These are phyloP conservation scores for Gymnopilus junonius DNA, from an alignment of 768 basidiomycete genomes.

Conservation along the genomic window DNA sequence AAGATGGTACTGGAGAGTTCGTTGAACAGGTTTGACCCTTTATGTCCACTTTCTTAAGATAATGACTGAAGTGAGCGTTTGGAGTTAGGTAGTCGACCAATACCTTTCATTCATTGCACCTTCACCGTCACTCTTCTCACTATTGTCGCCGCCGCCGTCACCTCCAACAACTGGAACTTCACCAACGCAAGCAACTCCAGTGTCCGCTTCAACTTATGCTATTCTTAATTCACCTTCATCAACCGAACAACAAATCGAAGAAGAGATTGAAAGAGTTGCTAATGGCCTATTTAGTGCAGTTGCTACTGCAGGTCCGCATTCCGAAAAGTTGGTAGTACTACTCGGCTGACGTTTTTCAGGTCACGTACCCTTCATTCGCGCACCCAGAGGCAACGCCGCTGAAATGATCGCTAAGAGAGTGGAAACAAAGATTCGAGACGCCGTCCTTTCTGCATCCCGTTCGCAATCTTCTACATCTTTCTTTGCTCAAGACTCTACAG, in stretches of 20 bases:
- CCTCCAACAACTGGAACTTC: conserved; percentile 40
- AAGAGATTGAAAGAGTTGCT: conserved; percentile 91
- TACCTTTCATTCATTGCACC: conserved; percentile 96
- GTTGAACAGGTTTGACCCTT: conserved; percentile 77
- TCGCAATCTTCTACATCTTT: conserved; percentile 60
- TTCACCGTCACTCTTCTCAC: conserved; percentile 90
- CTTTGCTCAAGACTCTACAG: conserved; percentile 81
- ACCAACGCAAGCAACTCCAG: conserved; percentile 35
- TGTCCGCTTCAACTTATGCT: conserved; percentile 69
- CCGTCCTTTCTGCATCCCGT: conserved; percentile 71
- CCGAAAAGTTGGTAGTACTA: not conserved
- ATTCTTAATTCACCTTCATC: conserved; percentile 92
- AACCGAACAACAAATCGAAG: conserved; percentile 88
- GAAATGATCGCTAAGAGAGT: conserved; percentile 99
- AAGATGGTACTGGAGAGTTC: conserved; percentile 80
- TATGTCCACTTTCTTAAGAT: not conserved
- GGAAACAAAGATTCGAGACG: conserved; percentile 89
- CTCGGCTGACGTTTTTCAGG: conserved; percentile 44
- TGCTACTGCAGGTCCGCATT: conserved; percentile 74
- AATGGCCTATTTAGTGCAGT: conserved; percentile 91
- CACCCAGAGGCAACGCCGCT: conserved; percentile 94
- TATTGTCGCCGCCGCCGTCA: conserved; percentile 64
- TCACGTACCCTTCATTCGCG: conserved; percentile 92
- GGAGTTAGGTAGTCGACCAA: conserved; percentile 85
- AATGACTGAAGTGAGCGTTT: conserved; percentile 1